These are phyloP conservation scores for Aspergillus ustus DNA, from an alignment of 2,329 filamentous ascomycete species.

Conservation along the genomic window DNA sequence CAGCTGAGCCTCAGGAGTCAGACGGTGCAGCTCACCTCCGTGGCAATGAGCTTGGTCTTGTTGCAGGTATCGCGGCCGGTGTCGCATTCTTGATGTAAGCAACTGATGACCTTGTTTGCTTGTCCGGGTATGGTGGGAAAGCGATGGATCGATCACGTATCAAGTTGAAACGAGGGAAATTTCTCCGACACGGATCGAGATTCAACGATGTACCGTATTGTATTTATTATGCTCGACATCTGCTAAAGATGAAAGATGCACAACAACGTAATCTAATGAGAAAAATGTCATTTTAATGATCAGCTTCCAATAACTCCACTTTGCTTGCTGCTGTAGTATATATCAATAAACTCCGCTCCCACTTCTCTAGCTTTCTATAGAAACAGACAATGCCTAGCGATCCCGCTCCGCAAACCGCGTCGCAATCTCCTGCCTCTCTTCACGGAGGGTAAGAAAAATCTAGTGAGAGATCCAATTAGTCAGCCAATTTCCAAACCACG, in stretches of 20 bases:
- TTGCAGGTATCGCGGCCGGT: constrained; percentile 38
- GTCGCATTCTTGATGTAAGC: constrained; percentile 35
- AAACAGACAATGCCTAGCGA: constrained; percentile 13
- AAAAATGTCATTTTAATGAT: constrained; percentile 9
- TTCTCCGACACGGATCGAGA: background rate
- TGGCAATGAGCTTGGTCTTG: constrained; percentile 29
- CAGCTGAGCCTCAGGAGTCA: constrained; percentile 11
- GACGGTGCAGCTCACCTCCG: constrained; percentile 33
- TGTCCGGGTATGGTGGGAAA: background rate
- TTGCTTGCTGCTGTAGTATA: background rate
- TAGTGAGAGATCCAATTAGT: constrained; percentile 23
- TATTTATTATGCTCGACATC: constrained; percentile 13
- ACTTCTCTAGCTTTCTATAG: background rate
- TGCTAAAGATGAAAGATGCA: constrained; percentile 1
- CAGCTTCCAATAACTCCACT: background rate
- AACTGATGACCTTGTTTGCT: background rate
- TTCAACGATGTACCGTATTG: constrained; percentile 7
- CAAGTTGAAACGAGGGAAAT: background rate
- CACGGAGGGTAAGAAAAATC: constrained; percentile 41
- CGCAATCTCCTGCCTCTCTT: constrained; percentile 41
- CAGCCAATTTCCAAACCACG: background rate
- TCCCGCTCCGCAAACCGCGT: constrained; percentile 28
- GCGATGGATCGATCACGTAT: background rate
- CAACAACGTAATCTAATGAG: constrained; percentile 10
- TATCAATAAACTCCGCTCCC: background rate